phyloP scores from a whole-genome alignment of 768 basidiomycete species.

The Ephemerocybe angulata region DNA sequence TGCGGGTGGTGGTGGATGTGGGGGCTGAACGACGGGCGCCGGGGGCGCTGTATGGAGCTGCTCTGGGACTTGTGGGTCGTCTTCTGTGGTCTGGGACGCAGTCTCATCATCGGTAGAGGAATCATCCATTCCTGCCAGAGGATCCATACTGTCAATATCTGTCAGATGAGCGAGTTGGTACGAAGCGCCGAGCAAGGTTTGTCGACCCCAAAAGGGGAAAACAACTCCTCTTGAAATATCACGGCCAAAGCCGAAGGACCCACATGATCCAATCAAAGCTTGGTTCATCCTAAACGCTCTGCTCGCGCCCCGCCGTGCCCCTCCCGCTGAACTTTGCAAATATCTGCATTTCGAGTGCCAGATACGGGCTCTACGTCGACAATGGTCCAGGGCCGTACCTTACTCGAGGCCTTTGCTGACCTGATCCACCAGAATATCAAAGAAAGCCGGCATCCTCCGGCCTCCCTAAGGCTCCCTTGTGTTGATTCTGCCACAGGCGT shows the following conservation, averaged over 20 bases:
- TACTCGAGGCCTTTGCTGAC: too few relatives aligned
- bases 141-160: conserved; percentile 32
- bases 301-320: background rate
- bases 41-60: conserved; percentile 35
- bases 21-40: conserved; percentile 27
- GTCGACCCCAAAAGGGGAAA: background rate
- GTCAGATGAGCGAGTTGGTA: background rate
- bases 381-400: background rate
- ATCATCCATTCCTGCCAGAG: conserved; percentile 45
- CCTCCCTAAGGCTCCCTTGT: too few relatives aligned
- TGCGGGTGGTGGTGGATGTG: conserved; percentile 28
- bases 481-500: too few relatives aligned
- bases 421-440: too few relatives aligned
- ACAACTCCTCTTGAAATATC: background rate
- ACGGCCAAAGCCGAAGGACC: background rate
- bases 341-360: too few relatives aligned
- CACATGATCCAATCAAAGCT: background rate
- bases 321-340: too few relatives aligned
- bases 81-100: conserved; percentile 81
- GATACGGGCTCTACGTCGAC: too few relatives aligned
- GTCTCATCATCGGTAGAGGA: conserved; percentile 58
- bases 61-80: conserved; percentile 75
- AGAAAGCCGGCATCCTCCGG: too few relatives aligned
- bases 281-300: background rate
- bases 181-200: conserved; percentile 5